Evolutionary conservation across 140 eudicot species (phyloP), one percentile per base, ranked within the genome.

Genomic region (Ambrosia hybrid): DNA sequence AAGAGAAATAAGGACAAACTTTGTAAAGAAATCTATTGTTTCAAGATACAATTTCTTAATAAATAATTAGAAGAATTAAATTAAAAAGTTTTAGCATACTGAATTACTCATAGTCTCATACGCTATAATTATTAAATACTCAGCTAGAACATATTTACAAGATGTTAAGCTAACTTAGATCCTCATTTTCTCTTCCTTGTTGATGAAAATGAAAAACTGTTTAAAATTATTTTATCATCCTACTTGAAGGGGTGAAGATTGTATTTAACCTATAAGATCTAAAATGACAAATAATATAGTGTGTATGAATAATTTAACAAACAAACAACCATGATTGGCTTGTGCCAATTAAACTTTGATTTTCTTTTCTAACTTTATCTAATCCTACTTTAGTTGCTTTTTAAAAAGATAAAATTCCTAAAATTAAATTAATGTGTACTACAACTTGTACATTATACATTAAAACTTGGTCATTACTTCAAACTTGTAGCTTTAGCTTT

Each of bases 401-500:
- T 64, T n/a, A n/a, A 13, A 64, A 64, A n/a, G n/a, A 12, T 6
- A 64, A 64, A 64, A 64, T 37, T 64, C 49, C 1, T 38, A 64
- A 63, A 64, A 0, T 1, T 14, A 39, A 65, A 8, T 41, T 8
- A 65, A 65, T 39, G 15, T 37, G 68, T 12, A 14, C 7, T n/a
- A 61, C 45, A 61, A 33, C 46, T 64, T 64, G 30, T 38, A 64
- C n/a, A 65, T 41, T 65, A 13, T 65, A 10, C 55, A 41, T 3
- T 41, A 39, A 13, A 38, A 41, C 70, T 43, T 65, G 70, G 16
- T 8, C 70, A 43, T 65, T 17, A 65, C 53, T 65, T 63, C 34
- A 65, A 65, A 65, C 70, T 43, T 65, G 56, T 65, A 65, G 71
- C 71, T 65, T 65, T 65, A 65, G 37, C 71, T 65, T 39, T 65